Base-by-base conservation (phyloP, 139 green algal genomes). In the Axilococcus clingmanii region DNA sequence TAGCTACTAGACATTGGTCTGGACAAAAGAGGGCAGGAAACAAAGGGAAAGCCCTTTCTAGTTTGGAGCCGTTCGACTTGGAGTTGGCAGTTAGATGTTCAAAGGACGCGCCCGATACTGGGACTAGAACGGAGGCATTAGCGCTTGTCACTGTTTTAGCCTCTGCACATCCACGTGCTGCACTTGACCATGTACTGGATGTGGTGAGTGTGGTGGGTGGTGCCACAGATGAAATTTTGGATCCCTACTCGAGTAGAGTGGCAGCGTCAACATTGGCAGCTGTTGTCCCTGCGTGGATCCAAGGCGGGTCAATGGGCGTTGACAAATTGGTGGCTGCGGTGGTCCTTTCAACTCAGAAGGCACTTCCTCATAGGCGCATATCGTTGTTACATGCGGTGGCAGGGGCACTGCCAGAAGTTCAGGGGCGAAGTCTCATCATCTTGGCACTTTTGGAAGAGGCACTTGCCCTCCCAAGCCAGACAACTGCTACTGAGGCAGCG, bases 101-200 rank as follows among this genome's bases (percentile, higher is more conserved):
- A 3, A 40, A 59, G 41, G 45, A 55, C 42, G 76, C 75, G 0
- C 69, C 75, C 3, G 78, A 87, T 47, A 60, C 54, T n/a, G 64
- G 65, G 2, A 65, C 79, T 31, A 67, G 82, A 32, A 85, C 82
- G 31, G 72, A 72, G 0, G 74, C 82, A 22, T 68, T 93, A 55
- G 46, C 47, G 46, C 67, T 92, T 64, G 41, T 91, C 22, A 53
- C 59, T 4, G 24, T 51, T 25, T 55, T 86, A 34, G 74, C 68
- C 3, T 32, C 29, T 6, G 22, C 45, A 33, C 23, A 48, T 42
- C 77, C 77, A 7, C 41, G 79, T 22, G 48, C 55, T 2, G 65
- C 66, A 27, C 63, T 88, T 51, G 37, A 40, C 0, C 75, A 86
- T 29, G 78, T 88, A 11, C 42, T 52, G 55, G 66, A 82, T 68